Percentiles rank a stretch among this genome's conserved stretches.
These are phyloP conservation scores for Larix kaempferi DNA, from an alignment of 75 land plant genomes.

Conservation along the genomic window DNA sequence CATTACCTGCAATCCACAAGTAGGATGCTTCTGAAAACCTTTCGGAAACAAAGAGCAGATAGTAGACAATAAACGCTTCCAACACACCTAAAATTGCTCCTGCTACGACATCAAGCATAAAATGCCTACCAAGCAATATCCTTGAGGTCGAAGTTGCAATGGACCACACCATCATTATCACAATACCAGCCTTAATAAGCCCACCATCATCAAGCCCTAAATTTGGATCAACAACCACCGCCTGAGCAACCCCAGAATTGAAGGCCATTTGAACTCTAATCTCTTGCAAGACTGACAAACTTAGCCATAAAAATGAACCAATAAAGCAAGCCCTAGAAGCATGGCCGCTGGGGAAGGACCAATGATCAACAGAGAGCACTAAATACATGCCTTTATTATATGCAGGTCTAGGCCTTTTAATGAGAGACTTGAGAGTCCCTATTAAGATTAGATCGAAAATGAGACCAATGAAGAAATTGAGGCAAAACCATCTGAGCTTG, in stretches of 20 bases:
- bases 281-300: constrained; percentile 13
- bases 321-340: constrained; percentile 73
- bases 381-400: constrained; percentile 74
- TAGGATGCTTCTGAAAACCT: background rate
- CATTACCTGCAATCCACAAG: too few relatives aligned
- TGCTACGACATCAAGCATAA: constrained; percentile 61
- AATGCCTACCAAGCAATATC: constrained; percentile 84
- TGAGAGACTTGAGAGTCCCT: constrained; percentile 55
- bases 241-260: background rate
- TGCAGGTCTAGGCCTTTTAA: constrained; percentile 79
- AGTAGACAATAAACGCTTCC: constrained; percentile 31
- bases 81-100: constrained; percentile 54
- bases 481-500: constrained; percentile 26
- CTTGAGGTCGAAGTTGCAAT: constrained; percentile 57
- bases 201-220: background rate
- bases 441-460: constrained; percentile 64
- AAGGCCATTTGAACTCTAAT: background rate
- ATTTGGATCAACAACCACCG: too few relatives aligned
- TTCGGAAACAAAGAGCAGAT: constrained; percentile 1
- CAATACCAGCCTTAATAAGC: background rate
- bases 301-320: constrained; percentile 36
- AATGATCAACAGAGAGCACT: constrained; percentile 68
- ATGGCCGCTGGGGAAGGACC: constrained; percentile 98
- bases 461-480: constrained; percentile 50
- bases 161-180: constrained; percentile 43